A percentile compares a stretch with the other conserved stretches of the same genome.
phyloP scores from a whole-genome alignment of 2,329 filamentous ascomycete species.

The Drechmeria coniospora region DNA sequence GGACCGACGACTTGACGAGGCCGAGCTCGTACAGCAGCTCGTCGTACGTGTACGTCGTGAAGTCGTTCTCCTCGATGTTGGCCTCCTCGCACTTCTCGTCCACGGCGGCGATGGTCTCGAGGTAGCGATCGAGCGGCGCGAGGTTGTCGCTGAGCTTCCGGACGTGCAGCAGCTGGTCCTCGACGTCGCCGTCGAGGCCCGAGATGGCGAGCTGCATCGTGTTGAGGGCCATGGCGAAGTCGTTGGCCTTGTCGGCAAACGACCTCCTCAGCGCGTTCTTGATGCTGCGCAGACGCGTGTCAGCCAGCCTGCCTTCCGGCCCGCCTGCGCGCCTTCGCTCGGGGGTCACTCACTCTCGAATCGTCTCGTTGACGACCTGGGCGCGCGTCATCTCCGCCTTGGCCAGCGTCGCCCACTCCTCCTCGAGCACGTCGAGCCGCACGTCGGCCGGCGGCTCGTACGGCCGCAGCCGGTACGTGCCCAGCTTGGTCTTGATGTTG shows the following conservation, averaged over 20 bases:
- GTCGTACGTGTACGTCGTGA: conserved; percentile 97
- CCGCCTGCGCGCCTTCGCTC: not conserved
- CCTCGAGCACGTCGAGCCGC: conserved; percentile 66
- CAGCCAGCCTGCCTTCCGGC: conserved; percentile 8
- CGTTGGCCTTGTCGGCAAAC: conserved; percentile 96
- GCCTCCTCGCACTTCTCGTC: conserved; percentile 87
- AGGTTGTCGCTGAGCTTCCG: conserved; percentile 73
- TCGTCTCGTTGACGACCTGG: conserved; percentile 94
- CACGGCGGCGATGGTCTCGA: conserved; percentile 72
- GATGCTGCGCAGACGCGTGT: conserved; percentile 45
- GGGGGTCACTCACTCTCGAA: conserved; percentile 55
- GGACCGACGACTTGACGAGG: conserved; percentile 78
- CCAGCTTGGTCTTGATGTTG: conserved; percentile 97
- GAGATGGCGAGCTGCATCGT: conserved; percentile 91
- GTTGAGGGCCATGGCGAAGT: conserved; percentile 89
- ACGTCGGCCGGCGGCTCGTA: conserved; percentile 83
- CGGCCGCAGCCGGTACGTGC: conserved; percentile 78
- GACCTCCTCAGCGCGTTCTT: conserved; percentile 85
- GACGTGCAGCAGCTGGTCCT: conserved; percentile 84
- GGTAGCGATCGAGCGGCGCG: conserved; percentile 76
- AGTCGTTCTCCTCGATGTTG: conserved; percentile 98
- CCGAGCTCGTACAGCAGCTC: conserved; percentile 88
- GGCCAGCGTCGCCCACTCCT: conserved; percentile 66
- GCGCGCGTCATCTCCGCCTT: conserved; percentile 76
- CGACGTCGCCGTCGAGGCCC: conserved; percentile 90